Base-by-base conservation (phyloP, 1,284 basidiomycete genomes). In the Austroboletus rostrupii region DNA sequence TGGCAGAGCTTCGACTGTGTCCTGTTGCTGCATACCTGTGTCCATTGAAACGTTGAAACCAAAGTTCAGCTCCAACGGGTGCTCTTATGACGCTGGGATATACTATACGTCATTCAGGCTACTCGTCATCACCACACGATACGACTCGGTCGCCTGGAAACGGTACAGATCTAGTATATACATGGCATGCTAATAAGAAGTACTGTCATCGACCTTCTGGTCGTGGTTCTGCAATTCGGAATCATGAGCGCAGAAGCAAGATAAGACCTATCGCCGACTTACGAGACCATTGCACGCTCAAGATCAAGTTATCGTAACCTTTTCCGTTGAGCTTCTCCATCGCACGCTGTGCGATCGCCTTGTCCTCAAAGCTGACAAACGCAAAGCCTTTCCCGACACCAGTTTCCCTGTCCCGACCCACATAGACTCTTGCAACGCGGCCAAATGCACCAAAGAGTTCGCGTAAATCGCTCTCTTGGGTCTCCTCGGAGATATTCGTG, bases 401-500 rank as follows among this genome's bases (percentile, higher is more conserved):
- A 9, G 97, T 99, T 64, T 98, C 95, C 55, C 94, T 81, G 69
- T 99, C 96, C 50, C 92, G 81, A 37, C 97, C 97, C 47, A 99
- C 90, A 70, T 94, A 98, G 47, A 98, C 93, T 47, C 94, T 77
- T 38, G 83, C 85, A 38, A 96, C 87, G 17, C 90, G 80, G 1
- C 93, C 92, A 62, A 95, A 92, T 20, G 74, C 65, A 46, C 85
- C 80, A 70, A 99, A 99, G 20, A 99, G 78, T 26, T 93, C 92
- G 53, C 95, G 86, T 45, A 99, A 76, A 71, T 99, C 97, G 67
- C 87, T 88, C 69, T 99, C 97, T 61, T 92, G 85, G 1, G 93
- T 93, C 63, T 99, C 97, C 69, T 94, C 90, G 29, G 91, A 93
- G 54, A 99, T 87, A 65, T 98, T 99, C 38, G 97, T 98, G 59